phyloP scores from a whole-genome alignment of 306 rosid genomes.

The Adenanthera pavonina region DNA sequence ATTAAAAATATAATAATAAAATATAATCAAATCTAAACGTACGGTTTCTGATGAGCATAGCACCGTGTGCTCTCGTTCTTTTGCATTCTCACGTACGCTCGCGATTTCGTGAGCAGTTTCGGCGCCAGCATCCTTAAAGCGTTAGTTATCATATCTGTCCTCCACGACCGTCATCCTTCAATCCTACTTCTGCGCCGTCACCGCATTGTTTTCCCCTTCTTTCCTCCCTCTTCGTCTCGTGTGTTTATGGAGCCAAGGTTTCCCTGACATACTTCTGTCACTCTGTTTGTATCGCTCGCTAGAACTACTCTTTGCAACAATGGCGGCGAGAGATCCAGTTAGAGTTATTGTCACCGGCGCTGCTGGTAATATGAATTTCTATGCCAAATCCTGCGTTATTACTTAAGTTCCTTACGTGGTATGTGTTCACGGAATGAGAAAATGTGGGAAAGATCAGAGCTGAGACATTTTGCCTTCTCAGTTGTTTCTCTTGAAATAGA shows the following conservation, averaged over 20 bases:
- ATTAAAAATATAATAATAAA: too few species aligned
- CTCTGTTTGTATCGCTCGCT: background rate
- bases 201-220: background rate
- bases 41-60: too few species aligned
- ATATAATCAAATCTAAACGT: too few species aligned
- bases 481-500: background rate
- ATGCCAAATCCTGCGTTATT: background rate
- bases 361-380: conserved; percentile 48
- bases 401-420: background rate
- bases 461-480: background rate
- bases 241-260: background rate
- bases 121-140: background rate
- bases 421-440: background rate
- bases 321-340: conserved; percentile 53
- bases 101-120: background rate
- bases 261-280: background rate
- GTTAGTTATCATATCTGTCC: conserved; percentile 32
- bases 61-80: too few species aligned
- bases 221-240: background rate
- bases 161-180: conserved; percentile 32
- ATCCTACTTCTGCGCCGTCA: background rate
- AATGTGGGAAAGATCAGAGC: background rate
- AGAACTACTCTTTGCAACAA: conserved; percentile 19
- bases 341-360: conserved; percentile 64
- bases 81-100: background rate